A percentile compares a stretch with the other conserved stretches of the same genome.
phyloP scores from a whole-genome alignment of 2,329 filamentous ascomycete genomes.

The Cladosporium oxysporum region DNA sequence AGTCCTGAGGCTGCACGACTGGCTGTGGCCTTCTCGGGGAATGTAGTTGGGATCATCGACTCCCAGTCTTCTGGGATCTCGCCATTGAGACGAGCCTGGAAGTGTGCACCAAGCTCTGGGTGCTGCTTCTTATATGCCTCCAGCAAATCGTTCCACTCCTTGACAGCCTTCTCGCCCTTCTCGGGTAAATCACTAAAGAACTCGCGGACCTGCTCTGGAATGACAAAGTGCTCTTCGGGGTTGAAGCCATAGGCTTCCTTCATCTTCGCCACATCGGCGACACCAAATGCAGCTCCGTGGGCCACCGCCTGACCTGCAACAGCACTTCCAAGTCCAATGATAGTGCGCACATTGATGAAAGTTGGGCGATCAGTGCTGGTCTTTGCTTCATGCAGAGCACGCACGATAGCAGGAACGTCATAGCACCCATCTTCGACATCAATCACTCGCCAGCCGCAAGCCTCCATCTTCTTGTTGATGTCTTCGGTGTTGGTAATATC shows the following conservation, averaged over 20 bases:
- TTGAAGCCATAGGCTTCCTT: conserved; percentile 56
- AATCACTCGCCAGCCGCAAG: conserved; percentile 58
- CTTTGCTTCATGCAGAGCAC: conserved; percentile 50
- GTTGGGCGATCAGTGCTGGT: conserved; percentile 45
- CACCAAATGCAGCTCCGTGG: conserved; percentile 60
- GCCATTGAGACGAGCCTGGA: conserved; percentile 52
- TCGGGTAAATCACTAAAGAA: conserved; percentile 55
- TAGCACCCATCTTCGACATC: conserved; percentile 56
- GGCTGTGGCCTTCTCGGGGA: conserved; percentile 52
- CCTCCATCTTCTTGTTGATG: conserved; percentile 59
- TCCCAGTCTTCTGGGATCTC: conserved; percentile 51
- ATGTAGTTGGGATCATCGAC: conserved; percentile 51
- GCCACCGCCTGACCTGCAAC: conserved; percentile 55
- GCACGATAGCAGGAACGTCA: conserved; percentile 52
- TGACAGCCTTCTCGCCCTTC: conserved; percentile 50
- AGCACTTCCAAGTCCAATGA: conserved; percentile 56
- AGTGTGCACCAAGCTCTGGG: conserved; percentile 53
- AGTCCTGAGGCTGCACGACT: conserved; percentile 54
- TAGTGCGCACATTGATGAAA: conserved; percentile 60
- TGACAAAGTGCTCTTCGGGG: conserved; percentile 41
- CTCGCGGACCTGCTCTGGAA: conserved; percentile 47
- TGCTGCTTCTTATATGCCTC: conserved; percentile 40
- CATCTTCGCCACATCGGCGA: conserved; percentile 55
- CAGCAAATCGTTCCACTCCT: conserved; percentile 52
- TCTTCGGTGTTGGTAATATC: conserved; percentile 59